Evolutionary conservation across 768 basidiomycete species (phyloP), one percentile per base, ranked within the genome.

Genomic region (Sistotremastrum niveocremeum): DNA sequence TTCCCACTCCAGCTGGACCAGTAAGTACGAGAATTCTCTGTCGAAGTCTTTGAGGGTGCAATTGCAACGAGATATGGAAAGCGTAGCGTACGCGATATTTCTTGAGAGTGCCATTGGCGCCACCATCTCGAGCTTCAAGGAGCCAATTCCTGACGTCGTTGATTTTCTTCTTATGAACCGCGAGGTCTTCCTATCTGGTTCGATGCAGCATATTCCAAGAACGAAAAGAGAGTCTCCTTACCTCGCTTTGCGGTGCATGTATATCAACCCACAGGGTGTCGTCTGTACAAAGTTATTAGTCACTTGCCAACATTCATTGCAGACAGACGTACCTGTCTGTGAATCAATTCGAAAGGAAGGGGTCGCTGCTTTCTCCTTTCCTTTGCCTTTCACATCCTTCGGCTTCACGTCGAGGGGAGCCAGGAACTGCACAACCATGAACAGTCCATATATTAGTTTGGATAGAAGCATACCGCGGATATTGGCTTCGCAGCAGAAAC

Each of bases 1-100:
- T 99, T 0, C 78, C 94, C 0, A 79, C 76, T 1, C 94, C 94
- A 6, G 94, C 81, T 0, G 89, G 87, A 1, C 94, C 94, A 3
- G 85, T 84, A 7, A 99, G 63, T 0, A 77, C 76, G 5, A 98
- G 72, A 31, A 99, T 77, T 40, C 90, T 73, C 86, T 97, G 47
- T 3, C 41, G 29, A 46, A 35, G 32, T 41, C 41, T 28, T 32
- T 20, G n/a, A 31, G 8, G 47, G 34, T 40, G 7, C 12, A 42
- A 6, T 4, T 37, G 8, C 29, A 10, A 11, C 20, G 3, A 9
- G 20, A 39, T 6, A 39, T 42, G 44, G 42, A 41, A 44, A 7
- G 5, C 31, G 35, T 7, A 41, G 68, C 78, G 35, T 51, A 89
- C 88, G 20, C 87, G 70, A 58, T 89, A 90, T 56, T 80, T 86